Evolutionary conservation across 108 stramenopile species (phyloP), one percentile per base, ranked within the genome.

Genomic region (Pseudonitzschia multiseries): DNA sequence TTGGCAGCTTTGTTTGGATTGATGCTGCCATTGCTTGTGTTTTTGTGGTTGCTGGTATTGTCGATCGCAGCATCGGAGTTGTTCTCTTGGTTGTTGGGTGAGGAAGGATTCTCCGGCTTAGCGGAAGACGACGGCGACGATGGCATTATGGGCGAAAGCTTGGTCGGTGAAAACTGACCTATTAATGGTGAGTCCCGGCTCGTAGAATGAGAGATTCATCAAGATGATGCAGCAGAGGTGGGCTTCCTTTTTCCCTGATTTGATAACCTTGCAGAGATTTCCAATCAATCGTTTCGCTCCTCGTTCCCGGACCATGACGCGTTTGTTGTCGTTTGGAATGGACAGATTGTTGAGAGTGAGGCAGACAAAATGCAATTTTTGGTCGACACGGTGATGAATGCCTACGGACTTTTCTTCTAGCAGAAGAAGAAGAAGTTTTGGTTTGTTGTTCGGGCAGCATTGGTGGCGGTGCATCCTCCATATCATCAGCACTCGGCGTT

Each of bases 281-380:
- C 27, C 46, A 42, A 81, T 56, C 27, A 81, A 41, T 42, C 57
- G 60, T 61, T 73, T 68, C n/a, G 71, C 57, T 43, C 70, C 61
- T 27, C 75, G 65, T 63, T 76, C 75, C 22, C 53, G 57, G 21
- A 70, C 66, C 80, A 81, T 81, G 28, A 76, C 75, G n/a, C 69
- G 67, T 69, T 81, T 81, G 62, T 81, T 81, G 44, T 75, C 74
- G 27, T 76, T 53, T 9, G 80, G 80, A 46, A 81, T 72, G 8
- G 75, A 65, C 28, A 81, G 46, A 69, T 81, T 81, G 42, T 76
- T 81, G 6, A 81, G 52, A 17, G 70, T 71, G 32, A 81, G 62
- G 63, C 74, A 76, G 0, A 81, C 75, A 40, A 72, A 76, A 42
- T 76, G 80, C 29, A 75, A 43, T 57, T 75, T 80, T 68, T 75